Evolutionary conservation across 2,329 filamentous ascomycete genomes (phyloP), one percentile per base, ranked within the genome.

Genomic region (Rhinocladiella similis): DNA sequence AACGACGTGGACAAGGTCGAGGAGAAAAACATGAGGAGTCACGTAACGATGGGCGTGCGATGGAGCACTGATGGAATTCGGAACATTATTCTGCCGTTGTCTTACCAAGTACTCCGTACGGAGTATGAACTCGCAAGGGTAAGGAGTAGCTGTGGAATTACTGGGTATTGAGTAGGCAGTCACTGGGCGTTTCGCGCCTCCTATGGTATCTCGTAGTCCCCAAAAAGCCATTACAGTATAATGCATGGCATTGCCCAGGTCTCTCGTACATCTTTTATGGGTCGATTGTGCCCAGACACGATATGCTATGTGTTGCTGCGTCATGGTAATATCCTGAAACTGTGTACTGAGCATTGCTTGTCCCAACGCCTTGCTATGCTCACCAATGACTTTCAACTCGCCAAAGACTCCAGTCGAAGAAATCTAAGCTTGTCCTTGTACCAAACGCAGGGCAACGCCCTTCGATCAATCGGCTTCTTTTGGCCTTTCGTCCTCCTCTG

Each of bases 401-500:
- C 29, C 29, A 7, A 33, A 33, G 3, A 12, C 29, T 33, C 29
- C 29, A 33, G 29, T 33, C 29, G 10, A 33, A 33, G 10, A 7
- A 12, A 33, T 33, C 29, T 25, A 25, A 22, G 36, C 35, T 36
- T 36, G n/a, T 46, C 27, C 45, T 47, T 27, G 13, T 16, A 29
- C 16, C 49, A 43, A 46, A 14, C 4, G 13, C 12, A 53, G 19
- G 35, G 3, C 3, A 2, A 7, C 5, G 9, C 29, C 3, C 10
- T 4, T 12, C 7, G 29, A 22, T 54, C 41, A 60, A 10, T 39
- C 39, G 19, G 27, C n/a, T n/a, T 54, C 54, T 46, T 41, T 19
- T 6, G 36, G 20, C 16, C 19, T 54, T 13, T 25, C 7, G n/a
- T 59, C 52, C 43, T 60, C 54, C 29, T 57, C 59, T 36, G 56